These are phyloP conservation scores for Kodamaea restingae DNA, from an alignment of 805 yeast species.

Conservation along the genomic window DNA sequence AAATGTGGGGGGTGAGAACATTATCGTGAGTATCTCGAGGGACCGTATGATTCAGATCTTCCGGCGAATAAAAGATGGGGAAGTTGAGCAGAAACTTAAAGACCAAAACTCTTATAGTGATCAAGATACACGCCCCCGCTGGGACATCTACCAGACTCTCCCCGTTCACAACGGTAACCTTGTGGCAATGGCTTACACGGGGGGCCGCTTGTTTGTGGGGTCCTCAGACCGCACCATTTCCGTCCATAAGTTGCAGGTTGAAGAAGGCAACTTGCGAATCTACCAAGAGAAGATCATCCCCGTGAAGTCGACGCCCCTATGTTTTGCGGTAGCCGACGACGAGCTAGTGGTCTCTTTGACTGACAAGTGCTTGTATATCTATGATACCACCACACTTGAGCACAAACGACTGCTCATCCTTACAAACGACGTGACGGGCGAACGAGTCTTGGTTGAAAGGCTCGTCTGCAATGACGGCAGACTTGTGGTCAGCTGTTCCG, in stretches of 20 bases:
- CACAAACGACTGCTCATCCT: constrained; percentile 36
- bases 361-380: constrained; percentile 47
- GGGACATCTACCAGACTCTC: constrained; percentile 60
- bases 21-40: constrained; percentile 44
- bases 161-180: constrained; percentile 55
- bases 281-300: constrained; percentile 45
- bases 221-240: constrained; percentile 62
- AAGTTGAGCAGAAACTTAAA: no score
- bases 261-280: constrained; percentile 18
- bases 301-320: constrained; percentile 48
- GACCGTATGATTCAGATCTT: constrained; percentile 64
- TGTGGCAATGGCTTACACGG: constrained; percentile 29
- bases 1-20: constrained; percentile 10
- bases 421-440: constrained; percentile 32
- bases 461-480: constrained; percentile 29
- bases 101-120: no score
- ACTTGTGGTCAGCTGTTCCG: constrained; percentile 46
- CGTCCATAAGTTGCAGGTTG: constrained; percentile 39
- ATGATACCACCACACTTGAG: constrained; percentile 17
- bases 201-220: constrained; percentile 42
- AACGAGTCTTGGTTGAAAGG: constrained; percentile 44
- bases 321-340: constrained; percentile 30
- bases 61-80: no score
- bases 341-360: constrained; percentile 49
- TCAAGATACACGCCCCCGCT: constrained; percentile 22